These are phyloP conservation scores for Macrophomina tecta DNA, from an alignment of 2,329 filamentous ascomycete genomes.

Conservation along the genomic window DNA sequence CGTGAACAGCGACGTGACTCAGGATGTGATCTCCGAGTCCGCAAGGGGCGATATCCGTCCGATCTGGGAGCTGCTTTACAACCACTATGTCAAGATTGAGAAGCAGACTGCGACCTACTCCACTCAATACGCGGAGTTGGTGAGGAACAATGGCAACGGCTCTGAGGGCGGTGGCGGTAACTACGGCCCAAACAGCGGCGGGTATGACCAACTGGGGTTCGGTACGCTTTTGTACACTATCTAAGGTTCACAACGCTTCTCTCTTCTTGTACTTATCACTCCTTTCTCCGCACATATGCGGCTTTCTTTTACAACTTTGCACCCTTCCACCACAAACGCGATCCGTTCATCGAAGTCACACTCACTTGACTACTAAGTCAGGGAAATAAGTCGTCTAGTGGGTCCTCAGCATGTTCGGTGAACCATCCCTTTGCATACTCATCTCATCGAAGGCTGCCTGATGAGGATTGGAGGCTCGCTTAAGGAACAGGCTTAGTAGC, in stretches of 20 bases:
- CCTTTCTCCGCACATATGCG: neutral
- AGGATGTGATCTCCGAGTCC: slow-evolving; percentile 41
- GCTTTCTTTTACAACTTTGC: neutral
- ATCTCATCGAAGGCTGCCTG: too few relatives aligned
- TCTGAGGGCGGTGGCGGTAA: slow-evolving; percentile 54
- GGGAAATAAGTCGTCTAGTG: too few relatives aligned
- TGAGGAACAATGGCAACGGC: slow-evolving; percentile 41
- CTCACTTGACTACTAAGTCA: too few relatives aligned
- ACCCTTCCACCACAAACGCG: neutral
- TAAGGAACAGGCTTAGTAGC: too few relatives aligned
- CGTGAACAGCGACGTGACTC: slow-evolving; percentile 46
- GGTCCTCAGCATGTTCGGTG: too few relatives aligned
- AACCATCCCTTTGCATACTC: too few relatives aligned
- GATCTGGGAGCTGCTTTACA: slow-evolving; percentile 47
- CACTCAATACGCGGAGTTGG: slow-evolving; percentile 41
- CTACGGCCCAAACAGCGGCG: slow-evolving; percentile 50
- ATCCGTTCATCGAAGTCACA: neutral
- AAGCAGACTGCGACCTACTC: slow-evolving; percentile 48
- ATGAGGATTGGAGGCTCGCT: too few relatives aligned
- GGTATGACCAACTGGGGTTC: slow-evolving; percentile 50
- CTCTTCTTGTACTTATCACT: neutral
- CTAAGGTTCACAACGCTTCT: neutral
- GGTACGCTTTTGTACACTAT: slow-evolving; percentile 39
- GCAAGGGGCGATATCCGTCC: slow-evolving; percentile 46
- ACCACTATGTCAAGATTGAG: slow-evolving; percentile 48